These are phyloP conservation scores for Pelagophyceae sp. DNA, from an alignment of 352 stramenopile species.

Conservation along the genomic window DNA sequence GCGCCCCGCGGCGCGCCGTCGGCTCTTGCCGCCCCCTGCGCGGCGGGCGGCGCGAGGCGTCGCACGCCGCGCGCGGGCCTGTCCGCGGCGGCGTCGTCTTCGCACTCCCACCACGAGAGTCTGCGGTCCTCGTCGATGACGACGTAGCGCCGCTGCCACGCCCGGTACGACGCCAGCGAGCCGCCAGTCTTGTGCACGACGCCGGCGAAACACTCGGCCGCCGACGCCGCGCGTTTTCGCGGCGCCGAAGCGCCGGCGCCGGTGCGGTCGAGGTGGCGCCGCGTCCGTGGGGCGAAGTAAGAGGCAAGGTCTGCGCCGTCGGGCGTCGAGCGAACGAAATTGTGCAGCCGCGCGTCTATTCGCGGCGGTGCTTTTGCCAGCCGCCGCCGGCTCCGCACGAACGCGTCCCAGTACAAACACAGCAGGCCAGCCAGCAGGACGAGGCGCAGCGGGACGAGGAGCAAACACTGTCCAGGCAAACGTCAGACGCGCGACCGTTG, in stretches of 20 bases:
- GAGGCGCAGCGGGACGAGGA: neutral
- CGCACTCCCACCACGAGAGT: neutral
- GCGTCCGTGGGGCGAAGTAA: slow-evolving; percentile 2
- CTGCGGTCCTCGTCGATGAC: neutral
- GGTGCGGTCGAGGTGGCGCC: neutral
- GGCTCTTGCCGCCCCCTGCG: neutral
- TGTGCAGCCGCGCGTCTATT: neutral
- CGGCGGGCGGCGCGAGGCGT: neutral
- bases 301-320: neutral
- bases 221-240: neutral
- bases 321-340: neutral
- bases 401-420: neutral
- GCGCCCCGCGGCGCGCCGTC: neutral
- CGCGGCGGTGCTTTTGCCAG: neutral
- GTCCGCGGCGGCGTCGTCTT: neutral
- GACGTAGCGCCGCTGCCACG: slow-evolving; percentile 1
- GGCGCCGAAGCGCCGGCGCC: neutral
- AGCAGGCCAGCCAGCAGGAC: neutral
- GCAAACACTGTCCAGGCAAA: too few species aligned
- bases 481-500: too few species aligned
- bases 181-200: neutral
- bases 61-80: neutral
- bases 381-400: neutral
- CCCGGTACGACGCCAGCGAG: neutral
- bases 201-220: neutral